Base-by-base conservation (phyloP, 352 stramenopile genomes). In the Globisporangium megalacanthum region DNA sequence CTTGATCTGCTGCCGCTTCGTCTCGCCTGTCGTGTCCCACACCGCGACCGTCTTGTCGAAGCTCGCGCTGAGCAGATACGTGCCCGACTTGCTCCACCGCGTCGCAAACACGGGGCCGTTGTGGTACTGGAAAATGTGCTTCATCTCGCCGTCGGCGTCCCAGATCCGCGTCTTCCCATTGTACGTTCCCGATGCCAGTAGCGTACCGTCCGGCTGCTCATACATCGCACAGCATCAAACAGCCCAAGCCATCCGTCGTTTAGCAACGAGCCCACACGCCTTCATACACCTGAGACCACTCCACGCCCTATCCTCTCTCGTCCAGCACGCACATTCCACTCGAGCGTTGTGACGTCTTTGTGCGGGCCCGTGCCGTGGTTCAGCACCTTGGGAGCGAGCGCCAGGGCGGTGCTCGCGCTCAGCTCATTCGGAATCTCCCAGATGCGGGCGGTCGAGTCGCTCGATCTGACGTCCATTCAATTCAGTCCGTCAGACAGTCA, bases 331-430 rank as follows among this genome's bases (percentile, higher is more conserved):
- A 97, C 90, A 53, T 90, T 98, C 96, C 96, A 99, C 75, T 98
- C 96, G 42, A 99, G 75, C 48, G 95, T 99, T 47, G 96, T 99
- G 7, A 99, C 96, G 70, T 99, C 96, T 68, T 98, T 99, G 67
- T 98, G 96, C 31, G 89, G 70, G 35, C 93, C 86, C 31, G 92
- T 83, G 51, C 92, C 86, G 54, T 94, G 83, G 52, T 77, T 74
- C 42, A 94, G 60, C 29, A 94, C 78, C 45, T 81, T 88, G 1
- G 77, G 69, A 3, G 70, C 54, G 4, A 73, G 48, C 1, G 68
- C 49, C 15, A 75, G 68, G 35, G 62, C 60, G 56, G 86, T 72
- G 41, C 68, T 56, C 7, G 47, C 47, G 5, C 56, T 65, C 56
- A 89, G 56, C 62, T 88, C 79, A 56, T 62, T 81, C n/a, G 87